Evolutionary conservation across 148 eudicot species (phyloP), one percentile per base, ranked within the genome.

Genomic region (Polygonum aviculare): DNA sequence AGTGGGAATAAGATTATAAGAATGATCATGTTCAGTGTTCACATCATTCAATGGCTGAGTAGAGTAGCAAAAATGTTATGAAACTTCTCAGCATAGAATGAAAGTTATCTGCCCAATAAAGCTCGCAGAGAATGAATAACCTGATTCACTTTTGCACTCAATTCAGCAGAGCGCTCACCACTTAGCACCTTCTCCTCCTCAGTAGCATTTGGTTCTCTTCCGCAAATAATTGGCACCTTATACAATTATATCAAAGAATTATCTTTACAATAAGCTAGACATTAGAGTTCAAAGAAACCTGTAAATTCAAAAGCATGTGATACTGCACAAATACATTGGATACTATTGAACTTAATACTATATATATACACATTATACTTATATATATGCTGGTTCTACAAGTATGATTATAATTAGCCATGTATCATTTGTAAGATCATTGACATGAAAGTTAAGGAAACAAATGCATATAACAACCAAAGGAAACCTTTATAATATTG

Each of bases 131-230:
- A 77, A 57, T 60, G 71, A 26, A 71, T 79, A 77, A 89, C 99
- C 99, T 93, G 98, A 86, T 96, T 96, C 73, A 96, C 99, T 87
- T 81, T 93, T 78, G 87, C 87, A 84, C 98, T 96, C 80, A 96
- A 74, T 87, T 91, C 99, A 76, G 85, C 87, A 79, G 99, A 93
- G 39, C 98, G 86, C 83, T 84, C 88, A 80, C 75, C 74, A 73
- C 94, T 88, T 19, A 93, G 86, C 77, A 52, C 80, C 86, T 86
- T 90, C 84, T 93, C 90, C 74, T 84, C 91, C 73, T 87, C 92
- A 52, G 89, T 84, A 40, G 98, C 93, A 63, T 84, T 80, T 14
- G 99, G 99, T 81, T 96, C 99, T 84, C 99, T 89, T 79, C 94
- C 98, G 82, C 84, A 83, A 67, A 96, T 78, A 78, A 96, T 93